phyloP scores from a whole-genome alignment of 257 asterid genomes.

The Solanum virginianum region DNA sequence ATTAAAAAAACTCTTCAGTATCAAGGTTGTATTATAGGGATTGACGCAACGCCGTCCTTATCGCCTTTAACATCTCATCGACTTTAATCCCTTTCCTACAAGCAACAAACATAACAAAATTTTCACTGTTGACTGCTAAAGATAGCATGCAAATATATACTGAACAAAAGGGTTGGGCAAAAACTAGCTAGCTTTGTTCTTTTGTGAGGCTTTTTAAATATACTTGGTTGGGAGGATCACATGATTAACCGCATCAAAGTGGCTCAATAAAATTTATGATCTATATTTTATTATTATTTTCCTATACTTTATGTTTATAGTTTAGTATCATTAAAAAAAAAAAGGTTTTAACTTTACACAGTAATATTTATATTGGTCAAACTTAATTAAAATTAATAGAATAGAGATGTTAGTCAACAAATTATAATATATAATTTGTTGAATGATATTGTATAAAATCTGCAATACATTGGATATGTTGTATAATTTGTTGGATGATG shows the following conservation, averaged over 20 bases:
- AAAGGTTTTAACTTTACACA: background rate
- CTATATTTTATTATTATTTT: background rate
- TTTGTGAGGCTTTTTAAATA: background rate
- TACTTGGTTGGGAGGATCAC: background rate
- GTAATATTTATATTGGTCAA: background rate
- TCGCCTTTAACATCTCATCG: conserved; percentile 52
- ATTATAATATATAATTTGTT: background rate
- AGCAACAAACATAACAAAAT: background rate
- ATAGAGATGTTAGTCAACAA: background rate
- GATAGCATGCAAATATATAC: background rate
- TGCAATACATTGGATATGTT: background rate
- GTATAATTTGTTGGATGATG: background rate
- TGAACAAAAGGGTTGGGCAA: background rate
- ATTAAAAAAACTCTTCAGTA: background rate
- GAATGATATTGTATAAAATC: background rate
- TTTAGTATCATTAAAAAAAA: background rate
- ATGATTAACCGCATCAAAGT: background rate
- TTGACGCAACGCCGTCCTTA: conserved; percentile 49
- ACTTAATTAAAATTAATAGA: background rate
- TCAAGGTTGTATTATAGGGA: background rate
- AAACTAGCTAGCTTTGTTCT: background rate
- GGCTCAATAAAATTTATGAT: background rate
- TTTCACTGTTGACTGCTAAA: background rate
- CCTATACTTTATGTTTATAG: background rate
- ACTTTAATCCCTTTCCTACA: conserved; percentile 52